These are phyloP conservation scores for Cystofilobasidium macerans DNA, from an alignment of 768 basidiomycete species.

Conservation along the genomic window DNA sequence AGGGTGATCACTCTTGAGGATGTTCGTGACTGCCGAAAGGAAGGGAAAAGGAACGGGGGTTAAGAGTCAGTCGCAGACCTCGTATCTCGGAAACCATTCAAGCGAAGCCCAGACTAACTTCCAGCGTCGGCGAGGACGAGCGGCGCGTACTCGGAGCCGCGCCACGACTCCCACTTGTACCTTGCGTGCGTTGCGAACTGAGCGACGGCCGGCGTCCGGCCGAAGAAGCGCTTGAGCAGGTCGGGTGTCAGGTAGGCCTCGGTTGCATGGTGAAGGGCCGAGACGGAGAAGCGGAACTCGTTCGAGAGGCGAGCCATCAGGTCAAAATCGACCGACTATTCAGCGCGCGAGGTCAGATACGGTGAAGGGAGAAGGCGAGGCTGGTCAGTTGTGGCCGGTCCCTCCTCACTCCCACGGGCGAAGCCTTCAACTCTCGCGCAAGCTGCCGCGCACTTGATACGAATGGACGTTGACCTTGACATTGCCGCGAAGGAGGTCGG, in stretches of 20 bases:
- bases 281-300: conserved; percentile 51
- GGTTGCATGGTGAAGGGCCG: conserved; percentile 50
- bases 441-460: conserved; percentile 2
- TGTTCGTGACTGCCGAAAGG: no score
- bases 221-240: conserved; percentile 60
- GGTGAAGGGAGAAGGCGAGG: no score
- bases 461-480: conserved; percentile 10
- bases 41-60: no score
- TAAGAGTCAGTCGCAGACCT: no score
- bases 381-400: no score
- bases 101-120: no score
- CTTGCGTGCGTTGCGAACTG: conserved; percentile 25
- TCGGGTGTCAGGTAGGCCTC: conserved; percentile 70
- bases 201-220: conserved; percentile 58
- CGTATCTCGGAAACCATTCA: no score
- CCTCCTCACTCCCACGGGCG: background rate
- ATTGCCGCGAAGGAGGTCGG: background rate
- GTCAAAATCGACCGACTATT: conserved; percentile 26
- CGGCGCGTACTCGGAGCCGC: conserved; percentile 66
- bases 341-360: no score
- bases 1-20: conserved; percentile 52
- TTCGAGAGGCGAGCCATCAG: conserved; percentile 51
- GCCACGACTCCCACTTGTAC: conserved; percentile 66
- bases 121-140: conserved; percentile 58
- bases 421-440: no score